These are phyloP conservation scores for Venturia carpophila DNA, from an alignment of 2,329 filamentous ascomycete species.

Conservation along the genomic window DNA sequence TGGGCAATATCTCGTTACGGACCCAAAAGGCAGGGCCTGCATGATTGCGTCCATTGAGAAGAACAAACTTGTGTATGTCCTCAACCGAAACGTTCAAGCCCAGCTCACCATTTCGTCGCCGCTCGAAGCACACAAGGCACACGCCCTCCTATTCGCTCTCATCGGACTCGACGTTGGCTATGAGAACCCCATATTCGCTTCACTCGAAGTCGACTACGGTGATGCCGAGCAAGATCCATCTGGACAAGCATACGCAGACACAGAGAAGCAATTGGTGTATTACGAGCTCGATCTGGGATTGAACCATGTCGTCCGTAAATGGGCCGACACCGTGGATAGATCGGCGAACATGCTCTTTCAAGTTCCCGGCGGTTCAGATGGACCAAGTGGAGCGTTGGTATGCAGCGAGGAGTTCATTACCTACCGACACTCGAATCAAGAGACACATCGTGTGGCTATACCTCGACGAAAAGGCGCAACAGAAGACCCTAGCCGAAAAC, in stretches of 20 bases:
- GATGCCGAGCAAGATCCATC: slow-evolving; percentile 87
- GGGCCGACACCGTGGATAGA: slow-evolving; percentile 88
- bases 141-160: slow-evolving; percentile 81
- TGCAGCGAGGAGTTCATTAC: slow-evolving; percentile 92
- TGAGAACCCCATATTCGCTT: slow-evolving; percentile 92
- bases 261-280: slow-evolving; percentile 89
- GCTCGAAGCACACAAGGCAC: slow-evolving; percentile 88
- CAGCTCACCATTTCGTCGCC: slow-evolving; percentile 96
- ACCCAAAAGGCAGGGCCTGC: slow-evolving; percentile 92
- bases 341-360: slow-evolving; percentile 87
- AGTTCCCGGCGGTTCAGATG: slow-evolving; percentile 87
- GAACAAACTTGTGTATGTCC: slow-evolving; percentile 98
- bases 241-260: slow-evolving; percentile 69
- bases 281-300: slow-evolving; percentile 95
- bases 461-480: slow-evolving; percentile 79
- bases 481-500: slow-evolving; percentile 86
- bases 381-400: slow-evolving; percentile 88
- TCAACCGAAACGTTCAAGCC: slow-evolving; percentile 90
- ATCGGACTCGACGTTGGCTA: slow-evolving; percentile 91
- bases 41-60: slow-evolving; percentile 93
- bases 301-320: slow-evolving; percentile 94
- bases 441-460: slow-evolving; percentile 80
- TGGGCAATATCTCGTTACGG: slow-evolving; percentile 89
- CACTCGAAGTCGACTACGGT: slow-evolving; percentile 86
- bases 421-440: slow-evolving; percentile 93